A percentile compares a stretch with the other conserved stretches of the same genome.
These are phyloP conservation scores for Smallanthus sonchifolius DNA, from an alignment of 129 eudicot genomes.

Conservation along the genomic window DNA sequence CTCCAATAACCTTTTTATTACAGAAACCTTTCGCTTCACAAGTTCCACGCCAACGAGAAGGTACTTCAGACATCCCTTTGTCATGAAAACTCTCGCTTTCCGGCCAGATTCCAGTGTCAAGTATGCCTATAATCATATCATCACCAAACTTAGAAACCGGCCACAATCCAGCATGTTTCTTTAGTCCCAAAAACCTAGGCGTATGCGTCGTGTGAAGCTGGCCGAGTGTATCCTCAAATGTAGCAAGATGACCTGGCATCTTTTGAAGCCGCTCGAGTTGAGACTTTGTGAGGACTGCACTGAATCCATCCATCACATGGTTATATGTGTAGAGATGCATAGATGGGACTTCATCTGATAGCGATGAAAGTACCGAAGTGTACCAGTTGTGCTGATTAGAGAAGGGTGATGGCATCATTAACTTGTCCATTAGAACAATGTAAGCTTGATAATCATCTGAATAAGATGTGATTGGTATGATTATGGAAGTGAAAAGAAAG, in stretches of 20 bases:
- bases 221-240: slow-evolving; percentile 36
- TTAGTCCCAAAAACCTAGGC: slow-evolving; percentile 38
- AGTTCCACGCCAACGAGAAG: slow-evolving; percentile 48
- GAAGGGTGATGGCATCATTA: slow-evolving; percentile 40
- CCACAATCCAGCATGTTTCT: slow-evolving; percentile 39
- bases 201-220: slow-evolving; percentile 46
- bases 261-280: slow-evolving; percentile 29
- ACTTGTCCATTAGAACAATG: slow-evolving; percentile 51
- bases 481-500: slow-evolving; percentile 1
- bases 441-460: slow-evolving; percentile 30
- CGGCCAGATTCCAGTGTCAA: slow-evolving; percentile 57
- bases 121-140: slow-evolving; percentile 45
- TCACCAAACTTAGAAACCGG: slow-evolving; percentile 40
- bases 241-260: slow-evolving; percentile 30
- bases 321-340: slow-evolving; percentile 47
- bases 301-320: slow-evolving; percentile 43
- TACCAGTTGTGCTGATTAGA: slow-evolving; percentile 47
- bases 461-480: slow-evolving; percentile 24
- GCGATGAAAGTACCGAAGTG: slow-evolving; percentile 39
- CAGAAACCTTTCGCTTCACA: slow-evolving; percentile 40
- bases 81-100: slow-evolving; percentile 49
- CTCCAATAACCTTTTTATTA: slow-evolving; percentile 45
- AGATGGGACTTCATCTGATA: slow-evolving; percentile 22
- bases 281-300: slow-evolving; percentile 30
- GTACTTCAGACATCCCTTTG: slow-evolving; percentile 43